Conservation (phyloP, 2,329 filamentous ascomycete species). For the Sphaerostilbella broomeana region DNA sequence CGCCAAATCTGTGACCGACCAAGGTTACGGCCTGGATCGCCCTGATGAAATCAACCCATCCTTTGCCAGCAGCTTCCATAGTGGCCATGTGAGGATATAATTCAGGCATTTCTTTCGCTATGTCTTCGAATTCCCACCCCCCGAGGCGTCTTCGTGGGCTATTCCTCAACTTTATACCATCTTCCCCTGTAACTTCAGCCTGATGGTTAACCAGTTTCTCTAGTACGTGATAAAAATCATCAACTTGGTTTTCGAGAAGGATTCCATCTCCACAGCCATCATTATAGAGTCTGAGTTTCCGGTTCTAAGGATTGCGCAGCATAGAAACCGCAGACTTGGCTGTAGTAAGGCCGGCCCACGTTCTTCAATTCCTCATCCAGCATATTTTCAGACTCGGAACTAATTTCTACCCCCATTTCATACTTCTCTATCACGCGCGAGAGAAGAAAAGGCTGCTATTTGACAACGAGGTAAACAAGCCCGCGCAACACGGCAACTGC, state of each 20-base stretch:
- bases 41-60: slow-evolving; percentile 21
- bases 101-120: slow-evolving; percentile 15
- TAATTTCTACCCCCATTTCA: too few species aligned
- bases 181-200: slow-evolving; percentile 5
- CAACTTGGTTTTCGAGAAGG: slow-evolving; percentile 14
- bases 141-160: slow-evolving; percentile 19
- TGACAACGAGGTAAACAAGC: slow-evolving; percentile 34
- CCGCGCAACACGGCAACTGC: slow-evolving; percentile 36
- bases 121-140: slow-evolving; percentile 25
- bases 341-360: too few species aligned
- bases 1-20: slow-evolving; percentile 19
- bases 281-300: too few species aligned
- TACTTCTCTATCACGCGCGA: slow-evolving; percentile 29
- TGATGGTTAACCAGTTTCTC: slow-evolving; percentile 24
- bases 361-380: too few species aligned
- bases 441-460: slow-evolving; percentile 26
- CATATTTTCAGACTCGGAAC: too few species aligned
- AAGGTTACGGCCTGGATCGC: slow-evolving; percentile 18
- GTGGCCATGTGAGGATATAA: slow-evolving; percentile 18
- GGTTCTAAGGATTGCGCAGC: too few species aligned
- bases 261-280: too few species aligned
- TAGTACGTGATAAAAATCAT: slow-evolving; percentile 14
- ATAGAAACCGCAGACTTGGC: too few species aligned
- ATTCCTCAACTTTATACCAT: slow-evolving; percentile 9
- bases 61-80: slow-evolving; percentile 8